These are phyloP conservation scores for Immersiella caudata DNA, from an alignment of 495 filamentous ascomycete species.

Conservation along the genomic window DNA sequence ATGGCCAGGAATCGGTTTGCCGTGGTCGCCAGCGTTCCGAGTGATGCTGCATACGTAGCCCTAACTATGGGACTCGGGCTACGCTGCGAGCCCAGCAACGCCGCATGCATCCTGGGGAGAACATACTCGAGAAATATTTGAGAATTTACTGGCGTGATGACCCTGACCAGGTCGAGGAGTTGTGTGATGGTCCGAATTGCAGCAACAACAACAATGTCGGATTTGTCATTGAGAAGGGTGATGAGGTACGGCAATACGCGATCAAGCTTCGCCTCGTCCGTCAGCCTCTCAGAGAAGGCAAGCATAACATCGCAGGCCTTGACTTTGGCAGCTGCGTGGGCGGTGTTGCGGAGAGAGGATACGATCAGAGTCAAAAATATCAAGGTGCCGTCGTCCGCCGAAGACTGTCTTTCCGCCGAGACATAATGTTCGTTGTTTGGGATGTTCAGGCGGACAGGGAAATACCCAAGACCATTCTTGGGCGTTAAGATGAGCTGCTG, in stretches of 20 bases:
- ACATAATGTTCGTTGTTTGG: conserved; percentile 76
- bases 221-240: conserved; percentile 74
- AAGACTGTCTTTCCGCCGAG: conserved; percentile 45
- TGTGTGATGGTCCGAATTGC: conserved; percentile 86
- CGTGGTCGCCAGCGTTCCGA: conserved; percentile 89
- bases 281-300: conserved; percentile 86
- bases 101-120: conserved; percentile 75
- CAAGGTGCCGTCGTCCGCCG: conserved; percentile 84
- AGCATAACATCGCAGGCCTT: conserved; percentile 92
- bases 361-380: conserved; percentile 89
- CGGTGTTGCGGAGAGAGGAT: conserved; percentile 84
- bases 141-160: conserved; percentile 91
- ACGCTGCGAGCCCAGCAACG: conserved; percentile 60
- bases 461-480: conserved; percentile 53
- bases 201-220: conserved; percentile 79
- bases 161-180: conserved; percentile 80
- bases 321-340: conserved; percentile 80
- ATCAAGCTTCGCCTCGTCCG: conserved; percentile 96
- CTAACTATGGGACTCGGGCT: conserved; percentile 71
- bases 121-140: conserved; percentile 96
- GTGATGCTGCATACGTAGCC: conserved; percentile 87
- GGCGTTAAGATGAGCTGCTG: conserved; percentile 41
- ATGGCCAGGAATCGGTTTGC: conserved; percentile 85
- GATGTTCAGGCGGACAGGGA: conserved; percentile 84
- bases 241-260: conserved; percentile 90